Base-by-base conservation (phyloP, 495 filamentous ascomycete genomes). In the Tuber melanosporum region DNA sequence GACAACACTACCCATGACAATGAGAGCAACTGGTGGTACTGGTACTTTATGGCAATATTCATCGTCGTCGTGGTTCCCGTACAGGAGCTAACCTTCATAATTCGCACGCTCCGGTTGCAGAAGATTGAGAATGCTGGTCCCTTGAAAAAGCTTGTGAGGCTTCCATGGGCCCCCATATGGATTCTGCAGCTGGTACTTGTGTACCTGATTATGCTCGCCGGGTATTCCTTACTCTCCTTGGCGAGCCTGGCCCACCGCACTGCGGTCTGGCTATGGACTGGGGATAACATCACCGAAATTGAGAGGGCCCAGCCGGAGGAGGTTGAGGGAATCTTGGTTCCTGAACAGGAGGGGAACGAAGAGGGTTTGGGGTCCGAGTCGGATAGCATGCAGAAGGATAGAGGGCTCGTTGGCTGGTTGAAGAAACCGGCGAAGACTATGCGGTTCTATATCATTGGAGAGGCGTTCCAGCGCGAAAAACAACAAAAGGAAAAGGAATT, bases 21-120 rank as follows among this genome's bases (percentile, higher is more conserved):
- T 2, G 26, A 71, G 32, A 71, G 70, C 3, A 22, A 41, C 32
- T 71, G 70, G 70, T 71, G 70, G 70, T 71, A 71, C 43, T 71
- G 70, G 70, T 44, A 39, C 32, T 71, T 71, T 14, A 26, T 71
- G 39, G 39, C 43, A 19, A 32, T 71, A 71, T 71, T 71, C 70
- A 44, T 71, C 43, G 20, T 71, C 19, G 26, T 71, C 70, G 43
- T 41, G 39, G 39, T 71, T 41, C 70, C 70, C 17, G 70, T 71
- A 22, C 39, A 71, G 26, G 39, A 71, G 70, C 70, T 71, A 22
- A 22, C 39, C 19, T 71, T 71, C 32, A 57, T 57, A 26, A 57
- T 57, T 22, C 49, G n/a, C 22, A 57, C 49, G 0, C n/a, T 57
- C 49, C 49, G 49, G 3, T 9, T 9, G 9, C 49, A 57, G 49